Evolutionary conservation across 768 basidiomycete species (phyloP).

Genomic region (Pisolithus sp.): DNA sequence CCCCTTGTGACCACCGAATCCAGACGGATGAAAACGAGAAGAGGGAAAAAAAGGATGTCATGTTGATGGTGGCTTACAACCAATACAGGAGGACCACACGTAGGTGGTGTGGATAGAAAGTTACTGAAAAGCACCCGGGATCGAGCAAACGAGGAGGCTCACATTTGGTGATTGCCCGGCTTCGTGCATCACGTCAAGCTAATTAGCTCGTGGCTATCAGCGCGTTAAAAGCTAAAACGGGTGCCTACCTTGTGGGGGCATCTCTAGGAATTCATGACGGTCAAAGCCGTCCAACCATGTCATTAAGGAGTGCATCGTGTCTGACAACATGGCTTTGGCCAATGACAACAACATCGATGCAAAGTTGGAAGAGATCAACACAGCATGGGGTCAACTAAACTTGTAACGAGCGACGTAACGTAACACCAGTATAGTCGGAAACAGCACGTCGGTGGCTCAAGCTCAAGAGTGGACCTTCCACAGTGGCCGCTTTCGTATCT

Average conservation of each 20-base stretch:
- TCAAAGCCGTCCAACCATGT: too few species aligned
- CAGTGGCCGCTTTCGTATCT: constrained; percentile 77
- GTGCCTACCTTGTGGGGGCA: constrained; percentile 18
- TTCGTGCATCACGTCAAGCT: constrained; percentile 4
- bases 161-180: constrained; percentile 1
- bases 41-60: constrained; percentile 28
- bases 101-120: constrained; percentile 7
- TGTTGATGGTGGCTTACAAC: constrained; percentile 43
- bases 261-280: not conserved
- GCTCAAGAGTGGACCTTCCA: constrained; percentile 75
- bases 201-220: constrained; percentile 9
- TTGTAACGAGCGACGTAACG: constrained; percentile 19
- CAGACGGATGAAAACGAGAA: constrained; percentile 43
- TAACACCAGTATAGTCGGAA: constrained; percentile 18
- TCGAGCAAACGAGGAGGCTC: not conserved
- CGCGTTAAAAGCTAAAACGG: constrained; percentile 23
- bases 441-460: constrained; percentile 35
- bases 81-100: constrained; percentile 28
- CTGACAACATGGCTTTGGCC: not conserved
- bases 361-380: constrained; percentile 6
- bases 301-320: too few species aligned
- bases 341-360: not conserved
- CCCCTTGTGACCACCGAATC: constrained; percentile 41
- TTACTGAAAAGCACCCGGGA: constrained; percentile 12
- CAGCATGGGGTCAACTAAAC: constrained; percentile 11